phyloP scores from a whole-genome alignment of 2,329 filamentous ascomycete genomes.

The Colletotrichum melonis region DNA sequence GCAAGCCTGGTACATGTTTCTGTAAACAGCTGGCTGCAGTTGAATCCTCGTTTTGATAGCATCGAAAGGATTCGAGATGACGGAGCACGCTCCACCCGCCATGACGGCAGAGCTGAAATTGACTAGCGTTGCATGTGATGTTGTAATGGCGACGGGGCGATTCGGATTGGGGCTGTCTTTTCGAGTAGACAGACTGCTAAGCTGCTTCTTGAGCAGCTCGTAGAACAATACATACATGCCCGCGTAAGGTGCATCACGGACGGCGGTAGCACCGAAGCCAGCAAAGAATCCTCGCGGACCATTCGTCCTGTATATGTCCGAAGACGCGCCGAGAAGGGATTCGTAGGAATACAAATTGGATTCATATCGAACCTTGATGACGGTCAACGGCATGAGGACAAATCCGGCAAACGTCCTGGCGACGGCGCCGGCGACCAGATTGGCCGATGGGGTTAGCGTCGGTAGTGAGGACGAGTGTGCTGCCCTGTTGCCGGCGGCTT shows the following conservation, averaged over 20 bases:
- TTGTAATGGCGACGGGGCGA: conserved; percentile 4
- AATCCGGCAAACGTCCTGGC: conserved; percentile 90
- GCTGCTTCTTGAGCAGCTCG: conserved; percentile 79
- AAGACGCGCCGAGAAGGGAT: conserved; percentile 77
- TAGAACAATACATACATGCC: conserved; percentile 96
- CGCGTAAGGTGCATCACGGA: conserved; percentile 95
- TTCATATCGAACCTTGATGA: conserved; percentile 97
- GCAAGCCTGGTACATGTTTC: conserved; percentile 83
- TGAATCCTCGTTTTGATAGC: conserved; percentile 96
- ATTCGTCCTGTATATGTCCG: conserved; percentile 78
- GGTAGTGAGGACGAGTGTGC: conserved; percentile 78
- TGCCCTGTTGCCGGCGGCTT: conserved; percentile 28
- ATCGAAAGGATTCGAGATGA: conserved; percentile 95
- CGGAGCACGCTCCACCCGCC: conserved; percentile 85
- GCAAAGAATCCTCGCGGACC: conserved; percentile 89
- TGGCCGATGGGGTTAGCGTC: conserved; percentile 84
- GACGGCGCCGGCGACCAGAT: conserved; percentile 84
- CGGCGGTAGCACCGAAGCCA: conserved; percentile 92
- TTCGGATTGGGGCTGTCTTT: neutral
- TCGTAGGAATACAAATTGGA: conserved; percentile 86
- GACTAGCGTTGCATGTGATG: conserved; percentile 41
- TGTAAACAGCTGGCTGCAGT: conserved; percentile 84
- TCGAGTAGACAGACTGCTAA: conserved; percentile 50
- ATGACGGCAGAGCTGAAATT: conserved; percentile 88
- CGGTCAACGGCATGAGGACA: conserved; percentile 93